Base-by-base conservation (phyloP, 805 yeast genomes). In the Candida coleopterorum region DNA sequence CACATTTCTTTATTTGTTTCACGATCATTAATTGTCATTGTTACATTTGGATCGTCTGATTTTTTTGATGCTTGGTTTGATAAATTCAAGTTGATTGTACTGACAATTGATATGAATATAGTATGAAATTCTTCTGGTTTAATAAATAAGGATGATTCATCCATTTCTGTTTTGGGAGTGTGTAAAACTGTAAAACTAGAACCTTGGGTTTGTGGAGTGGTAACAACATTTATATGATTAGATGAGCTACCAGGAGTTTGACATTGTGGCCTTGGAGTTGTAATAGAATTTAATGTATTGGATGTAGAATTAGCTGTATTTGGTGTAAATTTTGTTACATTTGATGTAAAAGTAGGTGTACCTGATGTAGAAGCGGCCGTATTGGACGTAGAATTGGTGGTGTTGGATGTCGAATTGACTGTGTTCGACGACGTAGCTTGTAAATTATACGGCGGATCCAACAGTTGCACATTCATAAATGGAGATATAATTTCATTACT, bases 1-100 rank as follows among this genome's bases (percentile, higher is more conserved):
- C 95, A 89, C 66, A 85, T 73, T 47, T 80, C 86, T 42, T 78
- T 78, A 26, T 68, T 64, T 2, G 79, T 60, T 17, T 70, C 77
- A 23, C 79, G 71, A 46, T 84, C 90, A 31, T 72, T 62, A 4
- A 84, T 77, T 12, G 81, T 71, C 37, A 89, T 69, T 1, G 83
- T 67, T 16, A 84, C 68, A 20, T 60, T 60, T 12, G 83, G 79
- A 28, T 81, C 87, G 26, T 77, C 83, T 1, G 64, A 46, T 44
- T 70, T 69, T 26, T 67, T 70, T 9, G 44, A 28, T 8, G 58
- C 44, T 26, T 56, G 65, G n/a, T 55, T 52, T 3, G 62, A 59
- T 20, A 58, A 58, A 22, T 41, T 44, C 10, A 53, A 43, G 27
- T 53, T 44, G 14, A 77, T 56, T 0, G 81, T 75, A 43, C 79